These are phyloP conservation scores for Trichothecium sympodiale DNA, from an alignment of 2,329 filamentous ascomycete species.

Conservation along the genomic window DNA sequence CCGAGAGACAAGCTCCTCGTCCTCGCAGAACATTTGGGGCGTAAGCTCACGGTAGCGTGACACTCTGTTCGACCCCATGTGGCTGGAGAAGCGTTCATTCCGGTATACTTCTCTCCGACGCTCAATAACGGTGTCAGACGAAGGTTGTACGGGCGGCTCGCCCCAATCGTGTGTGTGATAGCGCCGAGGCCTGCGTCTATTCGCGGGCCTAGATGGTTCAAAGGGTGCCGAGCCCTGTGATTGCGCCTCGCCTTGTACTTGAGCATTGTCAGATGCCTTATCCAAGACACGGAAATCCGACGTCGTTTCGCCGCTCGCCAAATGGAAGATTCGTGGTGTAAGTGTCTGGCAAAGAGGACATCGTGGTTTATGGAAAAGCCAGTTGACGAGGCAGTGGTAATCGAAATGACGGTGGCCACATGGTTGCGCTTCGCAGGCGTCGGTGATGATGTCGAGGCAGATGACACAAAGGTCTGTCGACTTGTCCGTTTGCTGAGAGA, in stretches of 20 bases:
- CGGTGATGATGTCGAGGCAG: slow-evolving; percentile 67
- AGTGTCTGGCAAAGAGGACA: slow-evolving; percentile 69
- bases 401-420: slow-evolving; percentile 78
- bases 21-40: slow-evolving; percentile 50
- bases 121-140: slow-evolving; percentile 8
- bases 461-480: slow-evolving; percentile 54
- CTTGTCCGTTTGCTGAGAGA: no score
- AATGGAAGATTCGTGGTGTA: no score
- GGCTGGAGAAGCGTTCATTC: slow-evolving; percentile 61
- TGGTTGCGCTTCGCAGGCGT: slow-evolving; percentile 60
- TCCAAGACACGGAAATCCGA: slow-evolving; percentile 28
- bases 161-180: no score
- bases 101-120: slow-evolving; percentile 64
- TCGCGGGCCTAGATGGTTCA: no score
- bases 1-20: slow-evolving; percentile 59
- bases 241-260: no score
- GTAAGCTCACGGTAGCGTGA: slow-evolving; percentile 68
- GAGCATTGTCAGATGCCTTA: slow-evolving; percentile 20
- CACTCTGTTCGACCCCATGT: slow-evolving; percentile 71
- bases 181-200: no score
- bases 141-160: no score
- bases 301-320: no score
- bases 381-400: slow-evolving; percentile 72
- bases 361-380: slow-evolving; percentile 60
- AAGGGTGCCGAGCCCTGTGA: no score